Evolutionary conservation across 2,329 filamentous ascomycete species (phyloP).

Genomic region (Colletotrichum sp.): DNA sequence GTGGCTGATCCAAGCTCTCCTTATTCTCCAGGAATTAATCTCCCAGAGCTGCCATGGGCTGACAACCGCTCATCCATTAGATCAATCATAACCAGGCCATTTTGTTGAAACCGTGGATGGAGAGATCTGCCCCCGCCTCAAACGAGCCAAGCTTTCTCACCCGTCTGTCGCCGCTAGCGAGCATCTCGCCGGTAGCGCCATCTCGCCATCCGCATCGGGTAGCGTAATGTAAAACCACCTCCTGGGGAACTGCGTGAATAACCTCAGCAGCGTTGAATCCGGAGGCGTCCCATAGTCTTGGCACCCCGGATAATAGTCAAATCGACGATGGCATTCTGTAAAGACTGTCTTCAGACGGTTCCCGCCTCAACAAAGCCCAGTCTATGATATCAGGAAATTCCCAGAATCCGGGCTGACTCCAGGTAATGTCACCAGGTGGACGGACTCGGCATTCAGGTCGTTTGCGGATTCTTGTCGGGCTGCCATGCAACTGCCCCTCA

Average conservation of each 20-base stretch:
- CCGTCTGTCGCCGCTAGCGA: background rate
- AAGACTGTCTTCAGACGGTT: background rate
- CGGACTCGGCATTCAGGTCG: background rate
- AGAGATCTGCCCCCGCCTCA: background rate
- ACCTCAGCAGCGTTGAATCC: background rate
- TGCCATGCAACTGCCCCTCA: background rate
- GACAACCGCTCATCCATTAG: background rate
- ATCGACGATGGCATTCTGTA: background rate
- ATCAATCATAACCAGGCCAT: background rate
- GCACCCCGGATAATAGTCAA: background rate
- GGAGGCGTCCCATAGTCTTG: background rate
- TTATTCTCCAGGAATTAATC: background rate
- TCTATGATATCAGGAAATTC: background rate
- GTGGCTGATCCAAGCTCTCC: background rate
- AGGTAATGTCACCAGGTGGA: background rate
- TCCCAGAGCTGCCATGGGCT: background rate
- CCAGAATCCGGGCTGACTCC: background rate
- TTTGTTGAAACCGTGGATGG: background rate
- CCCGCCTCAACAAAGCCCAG: background rate
- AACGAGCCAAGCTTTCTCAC: background rate
- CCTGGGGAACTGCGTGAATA: background rate
- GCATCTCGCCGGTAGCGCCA: background rate
- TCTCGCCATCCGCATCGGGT: background rate
- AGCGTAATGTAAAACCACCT: background rate
- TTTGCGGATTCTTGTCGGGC: slow-evolving; percentile 1